These are phyloP conservation scores for Thermothelomyces thermophilus DNA, from an alignment of 2,329 filamentous ascomycete species.

Conservation along the genomic window DNA sequence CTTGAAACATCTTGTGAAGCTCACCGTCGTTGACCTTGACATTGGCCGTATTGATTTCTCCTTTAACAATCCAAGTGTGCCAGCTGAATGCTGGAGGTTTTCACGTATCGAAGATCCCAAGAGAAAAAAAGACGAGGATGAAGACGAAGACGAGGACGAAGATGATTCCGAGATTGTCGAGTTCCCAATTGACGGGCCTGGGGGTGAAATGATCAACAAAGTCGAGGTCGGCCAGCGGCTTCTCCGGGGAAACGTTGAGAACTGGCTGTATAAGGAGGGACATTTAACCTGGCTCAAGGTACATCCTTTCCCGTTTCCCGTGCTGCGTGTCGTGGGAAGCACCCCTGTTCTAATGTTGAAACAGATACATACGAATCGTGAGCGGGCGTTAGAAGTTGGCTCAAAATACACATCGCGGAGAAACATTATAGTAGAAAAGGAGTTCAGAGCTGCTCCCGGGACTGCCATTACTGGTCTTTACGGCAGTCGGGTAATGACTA, in stretches of 20 bases:
- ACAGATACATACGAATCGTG: constrained; percentile 5
- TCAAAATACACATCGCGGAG: neutral
- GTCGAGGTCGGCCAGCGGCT: neutral
- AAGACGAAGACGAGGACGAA: too few species aligned
- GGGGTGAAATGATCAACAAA: neutral
- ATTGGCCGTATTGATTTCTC: neutral
- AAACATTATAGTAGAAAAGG: neutral
- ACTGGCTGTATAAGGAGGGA: neutral
- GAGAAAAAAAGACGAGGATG: neutral
- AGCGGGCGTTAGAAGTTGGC: neutral
- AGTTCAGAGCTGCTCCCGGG: neutral
- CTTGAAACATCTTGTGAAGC: neutral
- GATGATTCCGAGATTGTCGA: neutral
- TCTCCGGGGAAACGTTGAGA: neutral
- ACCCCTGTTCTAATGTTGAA: neutral
- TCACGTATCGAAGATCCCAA: neutral
- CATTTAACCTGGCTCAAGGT: neutral
- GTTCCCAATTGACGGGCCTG: constrained; percentile 1
- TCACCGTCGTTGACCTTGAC: neutral
- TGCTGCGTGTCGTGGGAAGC: too few species aligned
- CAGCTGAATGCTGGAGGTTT: neutral
- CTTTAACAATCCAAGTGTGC: neutral
- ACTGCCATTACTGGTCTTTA: neutral
- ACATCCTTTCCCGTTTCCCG: too few species aligned
- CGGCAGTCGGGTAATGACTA: neutral